phyloP scores from a whole-genome alignment of 2,329 filamentous ascomycete genomes.

The Daldinia sp. region DNA sequence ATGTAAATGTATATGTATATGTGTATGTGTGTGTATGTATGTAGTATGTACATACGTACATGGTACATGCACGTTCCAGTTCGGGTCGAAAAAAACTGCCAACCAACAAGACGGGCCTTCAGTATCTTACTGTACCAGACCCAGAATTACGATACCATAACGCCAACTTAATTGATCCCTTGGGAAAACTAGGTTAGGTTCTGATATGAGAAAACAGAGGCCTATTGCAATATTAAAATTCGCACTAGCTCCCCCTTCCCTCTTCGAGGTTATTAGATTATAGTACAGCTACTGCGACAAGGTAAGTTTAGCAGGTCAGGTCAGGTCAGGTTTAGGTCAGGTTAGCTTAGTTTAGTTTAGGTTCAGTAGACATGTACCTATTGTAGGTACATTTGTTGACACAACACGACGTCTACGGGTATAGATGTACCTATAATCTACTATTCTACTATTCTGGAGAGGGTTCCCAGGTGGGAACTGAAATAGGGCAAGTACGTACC shows the following conservation, averaged over 20 bases:
- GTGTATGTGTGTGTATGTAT: background rate
- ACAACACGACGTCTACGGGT: background rate
- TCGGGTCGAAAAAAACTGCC: conserved; percentile 30
- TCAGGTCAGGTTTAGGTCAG: background rate
- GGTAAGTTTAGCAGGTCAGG: conserved; percentile 6
- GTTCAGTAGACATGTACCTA: no score
- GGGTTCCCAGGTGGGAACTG: conserved; percentile 6
- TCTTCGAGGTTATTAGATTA: background rate
- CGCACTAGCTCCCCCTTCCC: conserved; percentile 17
- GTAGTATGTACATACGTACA: background rate
- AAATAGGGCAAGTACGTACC: conserved; percentile 36
- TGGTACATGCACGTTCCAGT: conserved; percentile 31
- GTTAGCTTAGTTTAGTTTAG: no score
- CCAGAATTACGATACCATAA: conserved; percentile 42
- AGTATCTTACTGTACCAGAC: conserved; percentile 43
- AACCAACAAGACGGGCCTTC: conserved; percentile 18
- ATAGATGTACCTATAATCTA: conserved; percentile 15
- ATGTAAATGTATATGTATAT: background rate
- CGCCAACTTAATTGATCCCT: conserved; percentile 39
- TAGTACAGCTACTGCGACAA: conserved; percentile 8
- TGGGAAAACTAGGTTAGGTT: conserved; percentile 37
- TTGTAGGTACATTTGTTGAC: background rate
- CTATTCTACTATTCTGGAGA: conserved; percentile 6
- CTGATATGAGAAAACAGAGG: conserved; percentile 22
- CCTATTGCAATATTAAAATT: conserved; percentile 13